Evolutionary conservation across 345 rosid genomes (phyloP).

Genomic region (Acer saccharum): DNA sequence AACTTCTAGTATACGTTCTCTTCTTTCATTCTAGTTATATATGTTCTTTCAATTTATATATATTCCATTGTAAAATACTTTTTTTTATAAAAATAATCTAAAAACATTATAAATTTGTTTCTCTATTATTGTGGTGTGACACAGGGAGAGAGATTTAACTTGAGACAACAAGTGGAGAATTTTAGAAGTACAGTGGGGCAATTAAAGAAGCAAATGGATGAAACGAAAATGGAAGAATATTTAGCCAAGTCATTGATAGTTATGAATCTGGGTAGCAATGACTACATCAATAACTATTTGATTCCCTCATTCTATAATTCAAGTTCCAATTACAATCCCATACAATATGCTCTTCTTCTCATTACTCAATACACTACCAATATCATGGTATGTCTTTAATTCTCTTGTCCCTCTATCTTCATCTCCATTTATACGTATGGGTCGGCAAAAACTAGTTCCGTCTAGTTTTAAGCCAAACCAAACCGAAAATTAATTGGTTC

Average conservation of each 20-base stretch:
- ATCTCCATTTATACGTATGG: too few relatives aligned
- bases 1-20: conserved; percentile 34
- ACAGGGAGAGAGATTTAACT: conserved; percentile 71
- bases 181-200: conserved; percentile 58
- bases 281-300: conserved; percentile 79
- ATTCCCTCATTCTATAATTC: conserved; percentile 50
- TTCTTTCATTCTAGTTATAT: too few relatives aligned
- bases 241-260: conserved; percentile 61
- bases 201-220: conserved; percentile 33
- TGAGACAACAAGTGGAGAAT: conserved; percentile 60
- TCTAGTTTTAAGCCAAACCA: too few relatives aligned
- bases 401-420: too few relatives aligned
- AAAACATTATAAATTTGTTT: too few relatives aligned
- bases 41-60: too few relatives aligned
- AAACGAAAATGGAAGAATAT: conserved; percentile 27
- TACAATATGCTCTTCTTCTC: conserved; percentile 58
- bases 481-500: too few relatives aligned
- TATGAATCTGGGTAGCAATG: conserved; percentile 71
- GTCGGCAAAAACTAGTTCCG: too few relatives aligned
- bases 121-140: background rate
- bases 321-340: conserved; percentile 52
- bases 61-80: too few relatives aligned
- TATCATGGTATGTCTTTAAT: conserved; percentile 39
- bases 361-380: conserved; percentile 47
- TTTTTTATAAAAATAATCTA: too few relatives aligned